These are phyloP conservation scores for Isatis tinctoria DNA, from an alignment of 345 rosid species.

Conservation along the genomic window DNA sequence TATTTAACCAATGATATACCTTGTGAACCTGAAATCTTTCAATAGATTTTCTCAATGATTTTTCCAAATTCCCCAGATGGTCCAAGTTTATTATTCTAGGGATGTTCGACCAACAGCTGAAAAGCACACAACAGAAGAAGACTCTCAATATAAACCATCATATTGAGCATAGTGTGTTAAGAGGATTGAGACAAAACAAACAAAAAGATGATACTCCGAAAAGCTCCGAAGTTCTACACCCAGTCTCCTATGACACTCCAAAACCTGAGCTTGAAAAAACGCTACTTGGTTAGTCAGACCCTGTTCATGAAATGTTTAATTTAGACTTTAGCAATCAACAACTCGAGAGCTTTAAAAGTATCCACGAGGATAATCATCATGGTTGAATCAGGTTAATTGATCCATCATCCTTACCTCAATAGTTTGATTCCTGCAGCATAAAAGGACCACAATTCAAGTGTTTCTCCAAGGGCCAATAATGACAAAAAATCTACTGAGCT, in stretches of 20 bases:
- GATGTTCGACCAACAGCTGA: conserved; percentile 56
- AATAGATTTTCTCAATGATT: conserved; percentile 51
- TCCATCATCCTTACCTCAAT: conserved; percentile 42
- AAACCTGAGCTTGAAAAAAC: conserved; percentile 43
- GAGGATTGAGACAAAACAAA: not conserved
- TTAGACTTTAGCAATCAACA: not conserved
- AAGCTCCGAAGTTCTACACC: conserved; percentile 42
- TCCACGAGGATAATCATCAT: not conserved
- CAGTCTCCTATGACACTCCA: conserved; percentile 54
- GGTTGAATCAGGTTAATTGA: no score
- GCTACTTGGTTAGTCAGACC: conserved; percentile 49
- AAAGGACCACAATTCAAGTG: not conserved
- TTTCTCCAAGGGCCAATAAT: not conserved
- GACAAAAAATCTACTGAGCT: not conserved
- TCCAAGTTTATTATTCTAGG: conserved; percentile 44
- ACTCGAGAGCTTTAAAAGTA: conserved; percentile 4
- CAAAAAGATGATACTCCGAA: not conserved
- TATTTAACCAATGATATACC: conserved; percentile 31
- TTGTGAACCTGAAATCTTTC: conserved; percentile 39
- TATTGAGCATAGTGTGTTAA: not conserved
- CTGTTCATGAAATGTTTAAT: conserved; percentile 35
- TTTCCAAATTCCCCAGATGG: conserved; percentile 50
- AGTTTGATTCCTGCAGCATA: conserved; percentile 49
- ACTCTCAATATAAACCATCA: not conserved
- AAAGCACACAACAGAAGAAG: conserved; percentile 1